Conservation (phyloP, 2,329 filamentous ascomycete species). For the Coniochaeta sp. region DNA sequence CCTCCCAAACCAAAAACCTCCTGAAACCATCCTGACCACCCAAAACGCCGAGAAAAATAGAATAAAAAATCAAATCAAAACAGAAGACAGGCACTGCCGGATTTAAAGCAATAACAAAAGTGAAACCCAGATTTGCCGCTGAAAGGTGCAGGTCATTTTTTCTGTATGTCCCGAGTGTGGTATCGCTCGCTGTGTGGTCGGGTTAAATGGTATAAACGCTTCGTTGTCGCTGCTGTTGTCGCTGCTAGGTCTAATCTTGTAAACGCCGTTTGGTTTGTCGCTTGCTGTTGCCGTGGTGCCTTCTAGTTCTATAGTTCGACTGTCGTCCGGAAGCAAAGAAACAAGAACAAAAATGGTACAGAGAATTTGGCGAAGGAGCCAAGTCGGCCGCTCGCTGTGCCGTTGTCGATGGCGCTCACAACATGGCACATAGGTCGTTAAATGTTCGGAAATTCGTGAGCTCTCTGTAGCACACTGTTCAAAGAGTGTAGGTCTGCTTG, state of each 20-base stretch:
- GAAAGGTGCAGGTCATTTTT: not conserved
- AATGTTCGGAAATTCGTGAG: not conserved
- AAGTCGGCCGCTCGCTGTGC: not conserved
- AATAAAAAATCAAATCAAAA: not conserved
- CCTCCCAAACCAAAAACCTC: not conserved
- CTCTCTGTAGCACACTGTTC: not conserved
- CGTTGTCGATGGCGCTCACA: not conserved
- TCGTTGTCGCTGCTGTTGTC: not conserved
- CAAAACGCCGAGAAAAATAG: not conserved
- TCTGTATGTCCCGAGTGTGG: not conserved
- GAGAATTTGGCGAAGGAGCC: not conserved
- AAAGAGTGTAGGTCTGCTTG: conserved; percentile 8
- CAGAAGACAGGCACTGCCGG: no score
- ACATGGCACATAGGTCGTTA: not conserved
- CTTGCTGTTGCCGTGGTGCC: not conserved
- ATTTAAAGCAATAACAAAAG: not conserved
- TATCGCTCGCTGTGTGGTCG: not conserved
- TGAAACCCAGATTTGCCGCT: not conserved
- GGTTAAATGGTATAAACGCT: not conserved
- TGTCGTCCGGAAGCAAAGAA: not conserved
- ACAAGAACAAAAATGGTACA: not conserved
- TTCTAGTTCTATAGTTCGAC: not conserved
- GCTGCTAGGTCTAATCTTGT: not conserved
- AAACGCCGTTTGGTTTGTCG: not conserved
- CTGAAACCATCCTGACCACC: not conserved